A percentile compares a stretch with the other conserved stretches of the same genome.
These are phyloP conservation scores for Dryas drummondii DNA, from an alignment of 306 rosid species.

Conservation along the genomic window DNA sequence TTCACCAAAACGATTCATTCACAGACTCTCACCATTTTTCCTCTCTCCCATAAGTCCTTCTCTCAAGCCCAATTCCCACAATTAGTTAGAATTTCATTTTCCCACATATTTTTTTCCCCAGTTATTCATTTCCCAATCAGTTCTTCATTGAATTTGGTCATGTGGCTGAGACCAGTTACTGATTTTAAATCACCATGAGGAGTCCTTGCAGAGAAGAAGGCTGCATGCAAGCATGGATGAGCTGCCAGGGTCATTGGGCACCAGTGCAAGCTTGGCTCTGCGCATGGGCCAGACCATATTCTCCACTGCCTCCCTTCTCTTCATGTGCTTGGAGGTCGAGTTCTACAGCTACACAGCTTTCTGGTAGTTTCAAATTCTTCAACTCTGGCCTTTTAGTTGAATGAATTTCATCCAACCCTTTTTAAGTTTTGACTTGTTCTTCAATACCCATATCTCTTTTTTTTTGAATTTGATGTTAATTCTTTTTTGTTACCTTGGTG, in stretches of 20 bases:
- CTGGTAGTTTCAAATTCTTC: conserved; percentile 47
- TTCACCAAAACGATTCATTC: background rate
- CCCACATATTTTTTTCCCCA: background rate
- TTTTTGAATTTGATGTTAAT: conserved; percentile 15
- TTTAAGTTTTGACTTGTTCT: conserved; percentile 4
- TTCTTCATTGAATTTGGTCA: conserved; percentile 17
- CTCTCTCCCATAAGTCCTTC: conserved; percentile 1
- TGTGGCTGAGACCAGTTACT: conserved; percentile 29
- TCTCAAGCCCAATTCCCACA: background rate
- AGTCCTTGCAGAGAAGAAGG: background rate
- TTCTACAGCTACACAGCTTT: conserved; percentile 83
- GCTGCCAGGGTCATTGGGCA: conserved; percentile 88
- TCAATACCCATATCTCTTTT: conserved; percentile 1
- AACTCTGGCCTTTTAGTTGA: background rate
- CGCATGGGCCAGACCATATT: conserved; percentile 85
- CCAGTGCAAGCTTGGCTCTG: conserved; percentile 91
- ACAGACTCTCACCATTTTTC: background rate
- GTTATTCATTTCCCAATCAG: background rate
- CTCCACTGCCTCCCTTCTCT: conserved; percentile 83
- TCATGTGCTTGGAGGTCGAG: conserved; percentile 73
- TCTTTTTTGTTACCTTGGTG: background rate
- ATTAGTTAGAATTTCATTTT: conserved; percentile 3
- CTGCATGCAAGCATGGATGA: conserved; percentile 62
- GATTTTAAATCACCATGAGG: conserved; percentile 23
- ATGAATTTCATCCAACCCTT: conserved; percentile 16